phyloP scores from a whole-genome alignment of 139 green algal species.

The Pleodorina starrii region DNA sequence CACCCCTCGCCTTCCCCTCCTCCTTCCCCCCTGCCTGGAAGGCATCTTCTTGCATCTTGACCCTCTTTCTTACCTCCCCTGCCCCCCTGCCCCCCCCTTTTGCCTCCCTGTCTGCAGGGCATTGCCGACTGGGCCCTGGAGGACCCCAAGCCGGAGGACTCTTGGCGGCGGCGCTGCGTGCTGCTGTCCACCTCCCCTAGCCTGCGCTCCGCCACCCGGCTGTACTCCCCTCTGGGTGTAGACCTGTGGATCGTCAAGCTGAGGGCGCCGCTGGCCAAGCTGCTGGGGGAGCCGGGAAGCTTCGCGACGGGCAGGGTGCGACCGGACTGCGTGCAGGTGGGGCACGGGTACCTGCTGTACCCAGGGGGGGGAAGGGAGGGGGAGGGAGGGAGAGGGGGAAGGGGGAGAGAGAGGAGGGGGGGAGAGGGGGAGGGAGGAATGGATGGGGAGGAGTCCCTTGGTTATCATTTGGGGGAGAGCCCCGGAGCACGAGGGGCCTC shows the following conservation, averaged over 20 bases:
- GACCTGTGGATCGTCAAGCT: constrained; percentile 79
- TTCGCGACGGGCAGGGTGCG: constrained; percentile 72
- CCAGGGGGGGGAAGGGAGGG: background rate
- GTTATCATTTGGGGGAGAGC: too few relatives aligned
- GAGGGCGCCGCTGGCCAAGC: constrained; percentile 50
- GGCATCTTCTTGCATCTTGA: background rate
- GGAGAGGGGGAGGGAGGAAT: background rate
- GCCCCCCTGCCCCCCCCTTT: too few relatives aligned
- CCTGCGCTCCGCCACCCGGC: constrained; percentile 53
- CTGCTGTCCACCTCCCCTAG: constrained; percentile 47
- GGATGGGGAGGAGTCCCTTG: too few relatives aligned
- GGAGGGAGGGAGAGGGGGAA: too few relatives aligned
- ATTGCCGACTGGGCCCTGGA: constrained; percentile 55
- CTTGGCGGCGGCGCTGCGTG: constrained; percentile 44
- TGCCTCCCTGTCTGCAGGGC: constrained; percentile 6
- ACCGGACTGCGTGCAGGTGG: constrained; percentile 65
- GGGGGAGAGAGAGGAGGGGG: background rate
- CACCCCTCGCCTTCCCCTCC: background rate
- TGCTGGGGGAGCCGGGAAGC: constrained; percentile 65
- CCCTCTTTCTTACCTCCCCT: background rate
- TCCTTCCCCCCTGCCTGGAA: background rate
- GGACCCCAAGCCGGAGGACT: constrained; percentile 45
- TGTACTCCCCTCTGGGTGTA: constrained; percentile 68
- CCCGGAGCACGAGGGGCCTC: too few relatives aligned
- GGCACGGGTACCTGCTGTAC: too few relatives aligned